Evolutionary conservation across 2,329 filamentous ascomycete genomes (phyloP).

Genomic region (Exophiala spinifera): DNA sequence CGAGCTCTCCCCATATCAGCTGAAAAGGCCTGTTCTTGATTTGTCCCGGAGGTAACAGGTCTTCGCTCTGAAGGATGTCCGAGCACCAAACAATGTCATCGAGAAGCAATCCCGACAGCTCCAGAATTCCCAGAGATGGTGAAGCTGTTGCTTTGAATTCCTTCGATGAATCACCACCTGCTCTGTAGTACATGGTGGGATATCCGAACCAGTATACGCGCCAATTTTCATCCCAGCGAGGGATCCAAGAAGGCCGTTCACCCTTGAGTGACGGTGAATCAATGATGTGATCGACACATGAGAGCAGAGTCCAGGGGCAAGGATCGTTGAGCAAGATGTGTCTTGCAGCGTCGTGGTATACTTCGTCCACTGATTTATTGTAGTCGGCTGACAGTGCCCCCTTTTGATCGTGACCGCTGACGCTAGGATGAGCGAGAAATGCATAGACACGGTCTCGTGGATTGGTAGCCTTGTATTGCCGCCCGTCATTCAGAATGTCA

Average conservation of each 20-base stretch:
- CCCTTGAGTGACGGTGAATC: background rate
- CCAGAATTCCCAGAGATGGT: background rate
- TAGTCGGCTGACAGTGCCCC: constrained; percentile 14
- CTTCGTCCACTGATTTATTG: constrained; percentile 8
- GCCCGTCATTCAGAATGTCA: constrained; percentile 10
- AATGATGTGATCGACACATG: constrained; percentile 7
- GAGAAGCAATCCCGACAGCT: constrained; percentile 4
- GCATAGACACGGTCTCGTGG: constrained; percentile 19
- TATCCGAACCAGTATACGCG: constrained; percentile 14
- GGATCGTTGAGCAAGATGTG: constrained; percentile 4
- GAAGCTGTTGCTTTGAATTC: background rate
- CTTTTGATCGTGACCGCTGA: background rate
- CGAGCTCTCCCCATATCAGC: constrained; percentile 1
- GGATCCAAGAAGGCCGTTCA: constrained; percentile 12
- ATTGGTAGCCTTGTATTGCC: constrained; percentile 8
- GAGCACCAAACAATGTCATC: constrained; percentile 7
- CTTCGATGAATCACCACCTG: background rate
- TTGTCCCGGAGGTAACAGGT: background rate
- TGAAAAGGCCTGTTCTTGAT: background rate
- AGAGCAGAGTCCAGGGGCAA: constrained; percentile 5
- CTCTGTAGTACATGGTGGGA: constrained; percentile 11
- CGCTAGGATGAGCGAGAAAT: constrained; percentile 15
- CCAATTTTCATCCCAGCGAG: constrained; percentile 12
- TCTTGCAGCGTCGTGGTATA: constrained; percentile 10
- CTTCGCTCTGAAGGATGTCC: background rate